These are phyloP conservation scores for Protea cynaroides DNA, from an alignment of 164 flowering plant genomes.

Conservation along the genomic window DNA sequence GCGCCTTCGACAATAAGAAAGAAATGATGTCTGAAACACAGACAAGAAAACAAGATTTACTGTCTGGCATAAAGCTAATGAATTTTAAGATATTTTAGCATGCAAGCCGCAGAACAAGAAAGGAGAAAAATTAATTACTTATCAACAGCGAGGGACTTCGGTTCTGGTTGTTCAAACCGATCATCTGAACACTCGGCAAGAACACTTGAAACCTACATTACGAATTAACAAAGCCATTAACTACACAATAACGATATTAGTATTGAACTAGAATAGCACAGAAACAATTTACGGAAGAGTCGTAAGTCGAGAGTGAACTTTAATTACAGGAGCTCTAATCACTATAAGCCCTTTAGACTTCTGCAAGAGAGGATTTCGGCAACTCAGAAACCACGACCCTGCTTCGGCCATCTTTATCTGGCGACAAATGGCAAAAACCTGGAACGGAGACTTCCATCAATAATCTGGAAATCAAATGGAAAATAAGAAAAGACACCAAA, in stretches of 20 bases:
- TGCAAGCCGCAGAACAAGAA: not conserved
- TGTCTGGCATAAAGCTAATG: not conserved
- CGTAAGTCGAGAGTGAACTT: not conserved
- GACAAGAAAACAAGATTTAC: not conserved
- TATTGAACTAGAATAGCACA: not conserved
- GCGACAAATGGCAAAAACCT: not conserved
- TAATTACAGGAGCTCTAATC: conserved; percentile 3
- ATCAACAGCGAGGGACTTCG: not conserved
- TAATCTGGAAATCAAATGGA: not conserved
- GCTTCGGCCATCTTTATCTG: not conserved
- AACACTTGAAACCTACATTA: conserved; percentile 6
- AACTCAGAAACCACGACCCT: conserved; percentile 3
- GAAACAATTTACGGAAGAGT: not conserved
- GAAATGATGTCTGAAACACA: too few relatives aligned
- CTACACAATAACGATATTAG: not conserved
- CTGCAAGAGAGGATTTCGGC: not conserved
- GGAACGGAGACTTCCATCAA: not conserved
- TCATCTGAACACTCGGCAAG: not conserved
- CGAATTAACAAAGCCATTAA: not conserved
- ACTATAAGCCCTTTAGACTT: not conserved
- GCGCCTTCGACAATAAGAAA: too few relatives aligned
- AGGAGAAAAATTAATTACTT: conserved; percentile 3
- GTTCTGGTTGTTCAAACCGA: not conserved
- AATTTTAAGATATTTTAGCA: not conserved
- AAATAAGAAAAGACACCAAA: not conserved